These are phyloP conservation scores for Xerocomus amazonicus DNA, from an alignment of 1,284 basidiomycete genomes.

Conservation along the genomic window DNA sequence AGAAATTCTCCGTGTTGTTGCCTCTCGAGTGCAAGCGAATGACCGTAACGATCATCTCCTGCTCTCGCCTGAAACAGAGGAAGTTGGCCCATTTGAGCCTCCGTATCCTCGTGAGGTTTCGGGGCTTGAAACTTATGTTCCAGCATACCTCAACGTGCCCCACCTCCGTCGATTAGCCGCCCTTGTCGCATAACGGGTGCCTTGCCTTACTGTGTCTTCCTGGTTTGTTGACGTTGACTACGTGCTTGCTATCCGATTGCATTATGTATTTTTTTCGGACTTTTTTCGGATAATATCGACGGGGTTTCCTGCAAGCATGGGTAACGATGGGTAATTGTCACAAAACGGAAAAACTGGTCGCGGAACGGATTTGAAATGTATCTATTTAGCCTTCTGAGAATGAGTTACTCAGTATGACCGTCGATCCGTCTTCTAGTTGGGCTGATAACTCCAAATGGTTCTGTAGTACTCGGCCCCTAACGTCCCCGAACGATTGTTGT, in stretches of 20 bases:
- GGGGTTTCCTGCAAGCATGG: neutral
- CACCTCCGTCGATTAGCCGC: slow-evolving; percentile 80
- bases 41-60: slow-evolving; percentile 95
- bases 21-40: slow-evolving; percentile 88
- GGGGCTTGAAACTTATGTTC: slow-evolving; percentile 84
- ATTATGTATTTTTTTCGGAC: slow-evolving; percentile 19
- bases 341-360: neutral
- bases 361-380: neutral
- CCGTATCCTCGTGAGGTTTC: slow-evolving; percentile 85
- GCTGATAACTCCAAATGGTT: slow-evolving; percentile 40
- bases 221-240: slow-evolving; percentile 3
- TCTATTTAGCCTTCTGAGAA: neutral
- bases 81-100: slow-evolving; percentile 89
- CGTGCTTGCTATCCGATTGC: slow-evolving; percentile 15
- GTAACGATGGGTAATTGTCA: slow-evolving; percentile 2
- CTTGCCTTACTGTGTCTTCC: neutral
- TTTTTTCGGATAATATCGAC: slow-evolving; percentile 17
- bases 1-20: slow-evolving; percentile 95
- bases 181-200: slow-evolving; percentile 58
- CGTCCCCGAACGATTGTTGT: slow-evolving; percentile 20
- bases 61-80: slow-evolving; percentile 91
- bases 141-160: slow-evolving; percentile 81
- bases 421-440: slow-evolving; percentile 44
- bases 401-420: slow-evolving; percentile 26
- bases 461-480: slow-evolving; percentile 27